Percentiles rank a stretch among this genome's conserved stretches.
Conservation (phyloP, 2,329 filamentous ascomycete genomes). For the Arthroderma sp. region DNA sequence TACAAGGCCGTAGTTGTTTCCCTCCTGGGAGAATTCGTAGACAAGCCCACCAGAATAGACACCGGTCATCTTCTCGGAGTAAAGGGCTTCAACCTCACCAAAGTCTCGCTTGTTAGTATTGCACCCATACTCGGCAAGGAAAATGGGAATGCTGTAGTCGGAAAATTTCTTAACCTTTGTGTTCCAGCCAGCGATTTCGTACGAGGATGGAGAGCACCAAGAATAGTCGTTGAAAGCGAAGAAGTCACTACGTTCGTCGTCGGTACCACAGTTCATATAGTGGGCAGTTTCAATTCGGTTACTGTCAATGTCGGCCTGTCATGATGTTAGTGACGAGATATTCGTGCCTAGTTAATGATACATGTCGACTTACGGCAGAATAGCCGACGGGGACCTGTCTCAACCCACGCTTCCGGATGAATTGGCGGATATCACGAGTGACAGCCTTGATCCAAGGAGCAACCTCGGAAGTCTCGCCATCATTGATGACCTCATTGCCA, state of each 20-base stretch:
- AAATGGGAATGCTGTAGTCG: conserved; percentile 77
- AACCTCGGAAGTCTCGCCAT: conserved; percentile 48
- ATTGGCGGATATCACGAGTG: conserved; percentile 63
- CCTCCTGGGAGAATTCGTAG: conserved; percentile 82
- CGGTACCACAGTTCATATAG: conserved; percentile 87
- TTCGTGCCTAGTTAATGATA: neutral
- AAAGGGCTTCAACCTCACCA: conserved; percentile 64
- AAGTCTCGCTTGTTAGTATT: conserved; percentile 70
- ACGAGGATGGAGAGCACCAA: conserved; percentile 66
- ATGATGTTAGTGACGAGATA: neutral
- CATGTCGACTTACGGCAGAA: conserved; percentile 31
- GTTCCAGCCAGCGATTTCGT: conserved; percentile 63
- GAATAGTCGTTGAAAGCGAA: conserved; percentile 80
- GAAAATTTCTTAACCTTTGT: conserved; percentile 78
- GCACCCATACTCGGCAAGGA: conserved; percentile 93
- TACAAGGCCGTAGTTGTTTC: conserved; percentile 69
- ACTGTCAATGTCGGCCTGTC: conserved; percentile 59
- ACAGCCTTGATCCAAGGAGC: conserved; percentile 68
- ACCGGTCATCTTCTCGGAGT: conserved; percentile 65
- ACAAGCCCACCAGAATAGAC: conserved; percentile 95
- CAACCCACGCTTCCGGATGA: conserved; percentile 48
- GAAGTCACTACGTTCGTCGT: conserved; percentile 75
- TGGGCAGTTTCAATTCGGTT: conserved; percentile 77
- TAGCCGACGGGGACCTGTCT: conserved; percentile 63
- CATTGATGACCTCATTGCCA: conserved; percentile 69